These are phyloP conservation scores for Pseudozyma pruni DNA, from an alignment of 1,284 basidiomycete species.

Conservation along the genomic window DNA sequence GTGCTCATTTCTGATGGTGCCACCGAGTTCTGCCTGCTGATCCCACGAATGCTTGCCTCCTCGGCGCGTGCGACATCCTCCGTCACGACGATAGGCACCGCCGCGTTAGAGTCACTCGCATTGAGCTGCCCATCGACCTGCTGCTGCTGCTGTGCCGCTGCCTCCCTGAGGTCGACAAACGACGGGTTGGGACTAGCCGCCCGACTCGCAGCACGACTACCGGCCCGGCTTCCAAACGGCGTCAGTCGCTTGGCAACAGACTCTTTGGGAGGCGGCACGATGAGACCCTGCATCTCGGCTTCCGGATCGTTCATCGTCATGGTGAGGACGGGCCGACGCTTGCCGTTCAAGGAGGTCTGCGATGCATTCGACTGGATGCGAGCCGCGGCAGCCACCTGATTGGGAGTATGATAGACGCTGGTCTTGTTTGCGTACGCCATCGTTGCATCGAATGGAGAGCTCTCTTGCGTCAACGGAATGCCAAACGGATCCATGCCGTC, in stretches of 20 bases:
- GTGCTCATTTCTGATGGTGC: slow-evolving; percentile 15
- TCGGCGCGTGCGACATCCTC: slow-evolving; percentile 1
- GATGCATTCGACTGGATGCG: slow-evolving; percentile 23
- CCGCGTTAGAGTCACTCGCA: background rate
- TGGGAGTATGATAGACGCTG: slow-evolving; percentile 41
- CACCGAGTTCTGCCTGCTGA: slow-evolving; percentile 27
- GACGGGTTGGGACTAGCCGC: slow-evolving; percentile 46
- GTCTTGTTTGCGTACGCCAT: slow-evolving; percentile 49
- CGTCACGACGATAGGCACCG: background rate
- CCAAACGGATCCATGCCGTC: slow-evolving; percentile 50
- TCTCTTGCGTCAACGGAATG: slow-evolving; percentile 44
- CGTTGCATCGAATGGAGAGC: slow-evolving; percentile 46
- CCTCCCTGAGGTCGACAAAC: slow-evolving; percentile 27
- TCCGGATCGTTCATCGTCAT: slow-evolving; percentile 62
- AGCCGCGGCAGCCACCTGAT: slow-evolving; percentile 32
- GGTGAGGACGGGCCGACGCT: slow-evolving; percentile 45
- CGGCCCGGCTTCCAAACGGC: slow-evolving; percentile 51
- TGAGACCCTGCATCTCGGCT: slow-evolving; percentile 54
- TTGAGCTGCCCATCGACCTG: background rate
- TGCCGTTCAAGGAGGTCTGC: slow-evolving; percentile 7
- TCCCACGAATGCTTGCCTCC: background rate
- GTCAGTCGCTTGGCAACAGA: slow-evolving; percentile 26
- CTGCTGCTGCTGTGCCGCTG: slow-evolving; percentile 12
- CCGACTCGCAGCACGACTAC: slow-evolving; percentile 43
- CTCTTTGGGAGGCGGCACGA: slow-evolving; percentile 46